A percentile compares a stretch with the other conserved stretches of the same genome.
Evolutionary conservation across 768 basidiomycete genomes (phyloP).

Genomic region (Boletus sp.): DNA sequence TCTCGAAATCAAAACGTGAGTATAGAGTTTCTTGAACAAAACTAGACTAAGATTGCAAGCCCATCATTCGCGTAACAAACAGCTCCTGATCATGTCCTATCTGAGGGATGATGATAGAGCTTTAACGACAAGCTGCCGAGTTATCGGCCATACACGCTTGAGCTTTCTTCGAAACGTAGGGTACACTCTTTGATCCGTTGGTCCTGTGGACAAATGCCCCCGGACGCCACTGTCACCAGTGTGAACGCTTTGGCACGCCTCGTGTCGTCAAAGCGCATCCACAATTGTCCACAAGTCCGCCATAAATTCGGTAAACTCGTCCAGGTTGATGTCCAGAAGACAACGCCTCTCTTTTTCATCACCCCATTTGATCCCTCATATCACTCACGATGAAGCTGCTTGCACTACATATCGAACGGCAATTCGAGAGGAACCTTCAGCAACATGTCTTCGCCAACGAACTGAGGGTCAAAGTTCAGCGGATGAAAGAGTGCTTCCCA

Average conservation of each 20-base stretch:
- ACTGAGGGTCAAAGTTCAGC: constrained; percentile 10
- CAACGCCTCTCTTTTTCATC: neutral
- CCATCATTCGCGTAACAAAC: neutral
- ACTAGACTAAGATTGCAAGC: neutral
- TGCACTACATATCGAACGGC: constrained; percentile 1
- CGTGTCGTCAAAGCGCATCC: constrained; percentile 27
- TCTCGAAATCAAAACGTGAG: neutral
- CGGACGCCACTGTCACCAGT: constrained; percentile 12
- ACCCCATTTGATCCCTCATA: neutral
- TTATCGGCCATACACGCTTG: neutral
- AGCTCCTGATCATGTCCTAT: neutral
- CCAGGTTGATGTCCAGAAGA: neutral
- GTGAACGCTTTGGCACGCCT: constrained; percentile 20
- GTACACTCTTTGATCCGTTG: neutral
- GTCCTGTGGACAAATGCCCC: neutral
- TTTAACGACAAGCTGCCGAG: neutral
- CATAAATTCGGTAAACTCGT: constrained; percentile 16
- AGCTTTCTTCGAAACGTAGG: neutral
- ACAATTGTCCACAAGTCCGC: constrained; percentile 26
- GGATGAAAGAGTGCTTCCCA: constrained; percentile 19
- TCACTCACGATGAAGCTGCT: constrained; percentile 7
- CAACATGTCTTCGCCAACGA: constrained; percentile 13
- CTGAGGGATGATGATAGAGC: neutral
- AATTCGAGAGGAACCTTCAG: constrained; percentile 13
- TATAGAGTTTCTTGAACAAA: neutral